Conservation (phyloP, 257 asterid species). For the Solanum infundibuliforme region DNA sequence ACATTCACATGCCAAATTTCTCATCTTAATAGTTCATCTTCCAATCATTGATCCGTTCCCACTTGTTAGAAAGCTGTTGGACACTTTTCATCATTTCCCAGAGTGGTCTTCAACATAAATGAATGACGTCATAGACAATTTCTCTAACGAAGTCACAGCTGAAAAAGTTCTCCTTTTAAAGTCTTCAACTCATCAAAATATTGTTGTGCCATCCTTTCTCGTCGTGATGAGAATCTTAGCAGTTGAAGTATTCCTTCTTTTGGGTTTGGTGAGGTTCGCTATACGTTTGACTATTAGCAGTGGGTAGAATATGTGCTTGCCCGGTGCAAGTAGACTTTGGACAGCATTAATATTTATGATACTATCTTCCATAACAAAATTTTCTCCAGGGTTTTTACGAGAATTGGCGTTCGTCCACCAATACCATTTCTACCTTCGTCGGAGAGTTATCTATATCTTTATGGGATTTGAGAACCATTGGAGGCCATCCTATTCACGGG, state of each 20-base stretch:
- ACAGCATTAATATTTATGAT: neutral
- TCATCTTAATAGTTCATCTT: neutral
- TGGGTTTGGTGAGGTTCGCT: neutral
- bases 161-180: neutral
- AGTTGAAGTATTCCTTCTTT: neutral
- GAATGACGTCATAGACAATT: no score
- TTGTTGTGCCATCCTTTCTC: no score
- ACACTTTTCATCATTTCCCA: neutral
- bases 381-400: neutral
- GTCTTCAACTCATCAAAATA: neutral
- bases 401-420: neutral
- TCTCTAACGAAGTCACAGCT: neutral
- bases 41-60: neutral
- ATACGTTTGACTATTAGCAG: neutral
- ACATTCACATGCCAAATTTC: neutral
- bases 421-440: neutral
- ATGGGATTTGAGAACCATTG: neutral
- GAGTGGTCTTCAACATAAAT: neutral
- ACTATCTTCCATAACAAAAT: neutral
- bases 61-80: neutral
- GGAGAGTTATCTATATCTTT: neutral
- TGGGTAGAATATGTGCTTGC: neutral
- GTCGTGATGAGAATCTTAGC: neutral
- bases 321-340: neutral
- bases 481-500: neutral